Percentiles rank a stretch among this genome's conserved stretches.
Conservation (phyloP, 1,139 yeast genomes). For the Protomyces inundatus region DNA sequence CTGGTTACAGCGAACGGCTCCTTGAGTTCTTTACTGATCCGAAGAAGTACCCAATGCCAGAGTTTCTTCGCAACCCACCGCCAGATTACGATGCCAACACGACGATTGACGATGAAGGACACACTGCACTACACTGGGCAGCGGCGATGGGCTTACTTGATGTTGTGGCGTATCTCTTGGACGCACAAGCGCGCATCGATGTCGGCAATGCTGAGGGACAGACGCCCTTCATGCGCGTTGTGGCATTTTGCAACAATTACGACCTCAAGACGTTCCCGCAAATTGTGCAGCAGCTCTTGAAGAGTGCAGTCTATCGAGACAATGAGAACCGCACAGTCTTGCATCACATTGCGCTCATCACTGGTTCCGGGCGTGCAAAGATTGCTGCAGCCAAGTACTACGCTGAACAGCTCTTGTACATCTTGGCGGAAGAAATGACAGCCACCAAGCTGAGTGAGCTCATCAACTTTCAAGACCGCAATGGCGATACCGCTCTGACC, state of each 20-base stretch:
- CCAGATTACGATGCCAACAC: slow-evolving; percentile 67
- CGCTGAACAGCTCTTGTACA: slow-evolving; percentile 67
- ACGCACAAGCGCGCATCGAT: slow-evolving; percentile 61
- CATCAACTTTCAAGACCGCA: slow-evolving; percentile 71
- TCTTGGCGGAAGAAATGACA: slow-evolving; percentile 63
- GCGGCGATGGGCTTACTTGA: slow-evolving; percentile 78
- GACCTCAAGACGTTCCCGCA: slow-evolving; percentile 71
- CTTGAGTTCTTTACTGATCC: slow-evolving; percentile 62
- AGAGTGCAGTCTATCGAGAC: slow-evolving; percentile 70
- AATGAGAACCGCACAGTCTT: slow-evolving; percentile 76
- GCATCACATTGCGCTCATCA: slow-evolving; percentile 81
- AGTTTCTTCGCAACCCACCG: slow-evolving; percentile 68
- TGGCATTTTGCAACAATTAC: slow-evolving; percentile 79
- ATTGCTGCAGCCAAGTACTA: slow-evolving; percentile 78
- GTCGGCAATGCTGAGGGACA: slow-evolving; percentile 85
- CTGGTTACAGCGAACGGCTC: slow-evolving; percentile 44
- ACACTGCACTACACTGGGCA: slow-evolving; percentile 94
- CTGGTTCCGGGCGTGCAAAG: slow-evolving; percentile 61
- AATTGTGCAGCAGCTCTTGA: slow-evolving; percentile 66
- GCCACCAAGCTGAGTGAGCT: slow-evolving; percentile 64
- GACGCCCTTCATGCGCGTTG: slow-evolving; percentile 82
- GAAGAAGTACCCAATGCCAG: slow-evolving; percentile 68
- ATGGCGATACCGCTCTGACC: slow-evolving; percentile 80
- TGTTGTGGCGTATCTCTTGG: slow-evolving; percentile 65
- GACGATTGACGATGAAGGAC: slow-evolving; percentile 88